phyloP scores from a whole-genome alignment of 1,139 yeast species.

The Kurtzmaniella quercitrusa region DNA sequence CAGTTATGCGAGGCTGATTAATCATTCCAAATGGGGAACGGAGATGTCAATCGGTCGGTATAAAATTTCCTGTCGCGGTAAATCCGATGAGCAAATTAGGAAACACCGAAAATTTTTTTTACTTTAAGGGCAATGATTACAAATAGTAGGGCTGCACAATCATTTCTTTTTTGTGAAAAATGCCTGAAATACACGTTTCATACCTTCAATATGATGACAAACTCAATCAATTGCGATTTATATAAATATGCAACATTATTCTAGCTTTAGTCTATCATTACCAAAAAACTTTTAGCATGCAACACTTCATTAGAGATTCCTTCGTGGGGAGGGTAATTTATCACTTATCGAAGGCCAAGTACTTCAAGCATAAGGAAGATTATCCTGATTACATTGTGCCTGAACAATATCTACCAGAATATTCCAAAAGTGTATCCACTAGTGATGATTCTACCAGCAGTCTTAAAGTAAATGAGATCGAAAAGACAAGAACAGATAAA shows the following conservation, averaged over 20 bases:
- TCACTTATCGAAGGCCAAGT: slow-evolving; percentile 23
- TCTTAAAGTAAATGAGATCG: neutral
- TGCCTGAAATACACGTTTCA: too few relatives aligned
- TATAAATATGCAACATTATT: too few relatives aligned
- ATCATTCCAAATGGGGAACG: neutral
- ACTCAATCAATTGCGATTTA: neutral
- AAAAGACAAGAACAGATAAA: neutral
- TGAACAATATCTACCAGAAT: slow-evolving; percentile 20
- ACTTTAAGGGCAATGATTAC: neutral
- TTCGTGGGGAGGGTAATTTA: slow-evolving; percentile 27
- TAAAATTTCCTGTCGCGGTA: neutral
- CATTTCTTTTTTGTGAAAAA: too few relatives aligned
- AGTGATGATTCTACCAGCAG: neutral
- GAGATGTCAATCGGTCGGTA: too few relatives aligned
- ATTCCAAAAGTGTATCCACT: neutral
- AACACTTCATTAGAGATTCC: slow-evolving; percentile 21
- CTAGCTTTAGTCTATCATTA: too few relatives aligned
- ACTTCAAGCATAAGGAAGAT: slow-evolving; percentile 27
- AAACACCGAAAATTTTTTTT: neutral
- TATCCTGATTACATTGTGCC: slow-evolving; percentile 26
- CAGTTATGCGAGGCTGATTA: neutral
- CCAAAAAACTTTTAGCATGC: neutral
- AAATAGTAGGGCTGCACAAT: neutral
- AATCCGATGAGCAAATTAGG: neutral
- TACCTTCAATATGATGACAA: too few relatives aligned